phyloP scores from a whole-genome alignment of 2,329 filamentous ascomycete genomes.

The Didymella exigua region DNA sequence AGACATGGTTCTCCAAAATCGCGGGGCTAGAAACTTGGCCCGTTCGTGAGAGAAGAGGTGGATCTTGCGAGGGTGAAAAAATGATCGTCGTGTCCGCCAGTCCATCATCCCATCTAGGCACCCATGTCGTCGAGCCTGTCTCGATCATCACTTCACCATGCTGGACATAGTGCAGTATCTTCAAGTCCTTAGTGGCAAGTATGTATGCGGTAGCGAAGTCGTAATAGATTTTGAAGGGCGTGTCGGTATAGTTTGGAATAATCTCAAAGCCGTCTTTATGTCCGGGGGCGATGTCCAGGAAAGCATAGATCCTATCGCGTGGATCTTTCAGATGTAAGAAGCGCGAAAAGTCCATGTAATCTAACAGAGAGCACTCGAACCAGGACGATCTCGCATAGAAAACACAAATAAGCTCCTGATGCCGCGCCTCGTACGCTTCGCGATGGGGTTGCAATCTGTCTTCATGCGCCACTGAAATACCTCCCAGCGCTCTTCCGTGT shows the following conservation, averaged over 20 bases:
- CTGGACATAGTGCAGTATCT: background rate
- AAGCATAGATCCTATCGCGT: background rate
- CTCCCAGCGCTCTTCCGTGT: background rate
- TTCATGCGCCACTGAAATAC: background rate
- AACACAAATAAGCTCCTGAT: background rate
- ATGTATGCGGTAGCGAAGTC: background rate
- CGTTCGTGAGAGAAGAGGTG: background rate
- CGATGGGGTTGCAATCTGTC: background rate
- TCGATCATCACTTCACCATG: background rate
- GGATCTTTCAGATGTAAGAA: background rate
- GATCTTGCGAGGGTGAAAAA: background rate
- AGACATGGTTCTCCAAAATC: background rate
- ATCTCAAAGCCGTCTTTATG: background rate
- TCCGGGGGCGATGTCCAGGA: background rate
- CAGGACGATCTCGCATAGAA: background rate
- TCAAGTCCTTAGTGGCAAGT: background rate
- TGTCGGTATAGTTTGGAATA: background rate
- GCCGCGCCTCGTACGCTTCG: background rate
- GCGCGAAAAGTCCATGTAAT: background rate
- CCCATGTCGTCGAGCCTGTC: background rate
- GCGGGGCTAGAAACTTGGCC: background rate
- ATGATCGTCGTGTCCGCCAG: background rate
- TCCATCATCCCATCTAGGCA: background rate
- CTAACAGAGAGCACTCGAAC: background rate
- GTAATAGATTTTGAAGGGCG: background rate